Base-by-base conservation (phyloP, 148 eudicot species). In the Gaultheria prostrata region DNA sequence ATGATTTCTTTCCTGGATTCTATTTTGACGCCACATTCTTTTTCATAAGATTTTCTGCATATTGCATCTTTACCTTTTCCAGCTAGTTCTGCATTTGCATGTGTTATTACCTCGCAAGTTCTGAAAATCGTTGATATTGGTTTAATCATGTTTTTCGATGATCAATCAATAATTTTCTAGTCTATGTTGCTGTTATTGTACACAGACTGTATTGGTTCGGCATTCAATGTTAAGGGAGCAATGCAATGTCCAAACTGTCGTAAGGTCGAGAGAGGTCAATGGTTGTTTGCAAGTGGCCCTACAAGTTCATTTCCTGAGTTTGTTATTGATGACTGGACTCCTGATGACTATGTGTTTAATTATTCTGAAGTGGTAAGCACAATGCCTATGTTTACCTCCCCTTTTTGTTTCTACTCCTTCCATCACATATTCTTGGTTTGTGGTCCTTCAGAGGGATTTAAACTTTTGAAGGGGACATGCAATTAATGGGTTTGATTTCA, bases 191-290 rank as follows among this genome's bases (percentile, higher is more conserved):
- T 75, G 63, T 8, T 20, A 61, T 26, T 74, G 28, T 81, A 71
- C 84, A 46, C 93, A 94, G 98, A 92, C 84, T 94, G 95, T 89
- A 94, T 94, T 59, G 98, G 95, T 17, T 94, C 98, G 35, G 93
- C 93, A 72, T 94, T 94, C 74, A 94, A 94, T 77, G 72, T 82
- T 78, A 94, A 91, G 86, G 95, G 94, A 84, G 85, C 71, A 75
- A 94, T 92, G 98, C 93, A 92, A 88, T 94, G 98, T 89, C 98
- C 98, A 45, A 94, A 92, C 78, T 94, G 98, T 84, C 90, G 93
- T n/a, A 85, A 87, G 79, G 83, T 90, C 83, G 98, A 94, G 91
- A 81, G 84, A 51, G 94, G 98, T 59, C 89, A 85, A 75, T 94
- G 98, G 98, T 73, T 91, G 83, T 91, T 51, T 88, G 91, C 93